These are phyloP conservation scores for Naganishia liquefaciens DNA, from an alignment of 1,284 basidiomycete genomes.

Conservation along the genomic window DNA sequence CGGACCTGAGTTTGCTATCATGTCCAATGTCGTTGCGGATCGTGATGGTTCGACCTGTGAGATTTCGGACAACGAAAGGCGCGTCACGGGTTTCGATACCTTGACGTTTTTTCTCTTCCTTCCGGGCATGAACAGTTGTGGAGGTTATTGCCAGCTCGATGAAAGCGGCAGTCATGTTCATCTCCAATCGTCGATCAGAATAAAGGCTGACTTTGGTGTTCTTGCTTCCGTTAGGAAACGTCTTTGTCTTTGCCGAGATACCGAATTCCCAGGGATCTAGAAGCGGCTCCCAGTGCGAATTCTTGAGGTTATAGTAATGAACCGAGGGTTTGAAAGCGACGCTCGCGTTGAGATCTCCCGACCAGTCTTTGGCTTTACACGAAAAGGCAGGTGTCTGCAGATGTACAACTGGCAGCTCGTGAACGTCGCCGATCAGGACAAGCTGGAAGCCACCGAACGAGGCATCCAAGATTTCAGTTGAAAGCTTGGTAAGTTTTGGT, in stretches of 20 bases:
- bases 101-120: conserved; percentile 70
- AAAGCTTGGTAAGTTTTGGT: conserved; percentile 20
- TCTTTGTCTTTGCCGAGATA: conserved; percentile 60
- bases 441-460: conserved; percentile 88
- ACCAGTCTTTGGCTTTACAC: conserved; percentile 89
- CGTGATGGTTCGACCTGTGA: conserved; percentile 78
- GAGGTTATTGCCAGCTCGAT: conserved; percentile 81
- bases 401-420: conserved; percentile 93
- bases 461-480: conserved; percentile 62
- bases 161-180: conserved; percentile 90
- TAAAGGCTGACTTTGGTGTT: conserved; percentile 66
- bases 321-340: conserved; percentile 67
- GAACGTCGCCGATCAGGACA: conserved; percentile 89
- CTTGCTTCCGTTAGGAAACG: conserved; percentile 31
- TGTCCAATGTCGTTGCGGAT: conserved; percentile 70
- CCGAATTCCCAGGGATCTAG: conserved; percentile 96
- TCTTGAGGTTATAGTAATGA: conserved; percentile 95
- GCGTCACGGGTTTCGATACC: conserved; percentile 82
- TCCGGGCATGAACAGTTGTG: conserved; percentile 69
- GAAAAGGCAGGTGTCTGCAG: conserved; percentile 82
- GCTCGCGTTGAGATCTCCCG: conserved; percentile 61
- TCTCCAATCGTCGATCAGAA: conserved; percentile 80
- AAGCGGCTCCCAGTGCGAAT: conserved; percentile 99
- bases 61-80: conserved; percentile 89
- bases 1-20: conserved; percentile 59